phyloP scores from a whole-genome alignment of 2,329 filamentous ascomycete genomes.

The Penicillium sp. region DNA sequence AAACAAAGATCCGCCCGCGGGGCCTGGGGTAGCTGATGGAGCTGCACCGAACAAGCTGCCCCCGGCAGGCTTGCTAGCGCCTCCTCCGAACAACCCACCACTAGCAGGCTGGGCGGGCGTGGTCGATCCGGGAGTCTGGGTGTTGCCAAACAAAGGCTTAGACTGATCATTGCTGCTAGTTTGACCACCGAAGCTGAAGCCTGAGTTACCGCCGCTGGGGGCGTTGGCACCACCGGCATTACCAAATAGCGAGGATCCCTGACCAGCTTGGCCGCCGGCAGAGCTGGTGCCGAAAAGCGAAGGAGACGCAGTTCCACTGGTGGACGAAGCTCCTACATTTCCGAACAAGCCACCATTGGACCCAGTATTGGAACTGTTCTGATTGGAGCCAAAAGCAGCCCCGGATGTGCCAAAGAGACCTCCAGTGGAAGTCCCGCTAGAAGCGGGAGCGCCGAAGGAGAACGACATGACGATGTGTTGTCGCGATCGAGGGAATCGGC shows the following conservation, averaged over 20 bases:
- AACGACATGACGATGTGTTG: conserved; percentile 30
- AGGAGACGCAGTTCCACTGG: conserved; percentile 28
- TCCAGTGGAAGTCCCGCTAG: conserved; percentile 33
- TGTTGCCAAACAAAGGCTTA: conserved; percentile 27
- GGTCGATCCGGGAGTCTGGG: conserved; percentile 36
- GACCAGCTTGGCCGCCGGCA: conserved; percentile 1
- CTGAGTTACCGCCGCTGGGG: conserved; percentile 20
- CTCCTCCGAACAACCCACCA: conserved; percentile 31
- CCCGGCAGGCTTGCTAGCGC: background rate
- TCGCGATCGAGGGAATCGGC: conserved; percentile 20
- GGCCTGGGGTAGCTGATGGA: conserved; percentile 38
- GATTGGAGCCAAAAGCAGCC: conserved; percentile 31
- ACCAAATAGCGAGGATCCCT: conserved; percentile 26
- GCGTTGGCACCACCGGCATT: conserved; percentile 21
- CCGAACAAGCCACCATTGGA: conserved; percentile 37
- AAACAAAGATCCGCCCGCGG: conserved; percentile 35
- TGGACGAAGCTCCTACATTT: conserved; percentile 36
- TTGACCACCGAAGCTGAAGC: conserved; percentile 36
- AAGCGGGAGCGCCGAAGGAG: conserved; percentile 37
- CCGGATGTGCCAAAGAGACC: conserved; percentile 34
- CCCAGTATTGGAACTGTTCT: conserved; percentile 25
- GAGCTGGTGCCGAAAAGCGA: conserved; percentile 34
- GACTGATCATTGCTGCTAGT: conserved; percentile 23
- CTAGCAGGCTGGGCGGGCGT: conserved; percentile 30
- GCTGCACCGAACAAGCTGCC: conserved; percentile 19